Conservation (phyloP, 331 rosid genomes). For the Pyracantha coccinea region DNA sequence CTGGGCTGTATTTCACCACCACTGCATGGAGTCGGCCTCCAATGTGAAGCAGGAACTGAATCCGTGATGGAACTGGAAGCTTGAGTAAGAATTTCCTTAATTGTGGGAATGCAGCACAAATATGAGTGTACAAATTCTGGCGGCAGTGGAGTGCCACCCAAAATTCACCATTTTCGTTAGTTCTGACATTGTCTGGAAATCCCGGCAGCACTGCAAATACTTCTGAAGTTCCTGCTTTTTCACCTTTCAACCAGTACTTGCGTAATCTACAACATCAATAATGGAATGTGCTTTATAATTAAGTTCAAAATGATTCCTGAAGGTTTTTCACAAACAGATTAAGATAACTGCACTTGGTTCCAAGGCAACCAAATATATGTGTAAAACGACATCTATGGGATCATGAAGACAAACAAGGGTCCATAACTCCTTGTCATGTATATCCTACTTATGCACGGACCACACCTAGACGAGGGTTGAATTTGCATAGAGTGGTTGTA, state of each 20-base stretch:
- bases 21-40: constrained; percentile 57
- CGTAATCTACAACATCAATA: constrained; percentile 36
- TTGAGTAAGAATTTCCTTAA: constrained; percentile 55
- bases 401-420: background rate
- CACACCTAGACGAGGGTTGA: background rate
- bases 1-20: constrained; percentile 66
- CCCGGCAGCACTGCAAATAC: constrained; percentile 70
- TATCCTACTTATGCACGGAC: background rate
- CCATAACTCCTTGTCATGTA: background rate
- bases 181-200: constrained; percentile 81
- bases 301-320: background rate
- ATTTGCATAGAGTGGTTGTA: background rate
- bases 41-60: constrained; percentile 55
- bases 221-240: constrained; percentile 75
- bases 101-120: constrained; percentile 44
- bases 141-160: constrained; percentile 88
- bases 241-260: constrained; percentile 85
- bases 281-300: background rate
- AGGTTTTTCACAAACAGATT: background rate
- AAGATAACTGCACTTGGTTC: background rate
- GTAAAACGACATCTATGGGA: background rate
- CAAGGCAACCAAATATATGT: no score
- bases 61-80: constrained; percentile 63
- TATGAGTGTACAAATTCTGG: constrained; percentile 25
- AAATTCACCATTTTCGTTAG: constrained; percentile 72